These are phyloP conservation scores for Botryotinia globosa DNA, from an alignment of 2,329 filamentous ascomycete genomes.

Conservation along the genomic window DNA sequence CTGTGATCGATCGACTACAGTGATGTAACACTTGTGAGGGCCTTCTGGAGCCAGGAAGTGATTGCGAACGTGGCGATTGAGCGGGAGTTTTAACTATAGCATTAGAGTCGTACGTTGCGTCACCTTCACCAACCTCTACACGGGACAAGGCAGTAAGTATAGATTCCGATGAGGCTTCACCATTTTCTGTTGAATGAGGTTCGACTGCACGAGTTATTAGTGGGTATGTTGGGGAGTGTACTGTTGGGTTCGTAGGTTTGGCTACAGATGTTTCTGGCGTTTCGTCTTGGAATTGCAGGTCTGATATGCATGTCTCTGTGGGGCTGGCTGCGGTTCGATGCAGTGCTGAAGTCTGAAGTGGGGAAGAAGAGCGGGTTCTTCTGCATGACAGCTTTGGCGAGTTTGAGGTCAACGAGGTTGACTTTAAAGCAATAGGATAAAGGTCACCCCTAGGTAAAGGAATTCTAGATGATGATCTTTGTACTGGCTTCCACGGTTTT, in stretches of 20 bases:
- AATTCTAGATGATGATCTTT: constrained; percentile 24
- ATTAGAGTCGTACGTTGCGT: constrained; percentile 34
- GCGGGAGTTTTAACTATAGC: constrained; percentile 32
- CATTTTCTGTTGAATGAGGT: neutral
- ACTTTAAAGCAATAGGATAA: constrained; percentile 21
- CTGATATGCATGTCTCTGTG: constrained; percentile 6
- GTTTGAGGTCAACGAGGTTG: neutral
- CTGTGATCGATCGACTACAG: constrained; percentile 40
- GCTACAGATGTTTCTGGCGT: neutral
- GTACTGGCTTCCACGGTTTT: constrained; percentile 63
- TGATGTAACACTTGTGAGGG: constrained; percentile 37
- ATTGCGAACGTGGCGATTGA: neutral
- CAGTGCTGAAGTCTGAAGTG: constrained; percentile 15
- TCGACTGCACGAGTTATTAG: neutral
- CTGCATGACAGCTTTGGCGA: constrained; percentile 15
- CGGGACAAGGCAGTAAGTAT: neutral
- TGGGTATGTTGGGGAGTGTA: neutral
- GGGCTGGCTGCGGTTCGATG: constrained; percentile 9
- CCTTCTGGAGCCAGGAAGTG: constrained; percentile 31
- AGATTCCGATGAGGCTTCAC: neutral
- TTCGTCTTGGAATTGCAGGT: constrained; percentile 9
- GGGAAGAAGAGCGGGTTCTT: constrained; percentile 14
- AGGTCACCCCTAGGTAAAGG: constrained; percentile 19
- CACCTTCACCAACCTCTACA: constrained; percentile 29
- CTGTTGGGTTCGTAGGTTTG: neutral